Evolutionary conservation across 2,329 filamentous ascomycete genomes (phyloP).

Genomic region (Byssoonygena ceratinophila): DNA sequence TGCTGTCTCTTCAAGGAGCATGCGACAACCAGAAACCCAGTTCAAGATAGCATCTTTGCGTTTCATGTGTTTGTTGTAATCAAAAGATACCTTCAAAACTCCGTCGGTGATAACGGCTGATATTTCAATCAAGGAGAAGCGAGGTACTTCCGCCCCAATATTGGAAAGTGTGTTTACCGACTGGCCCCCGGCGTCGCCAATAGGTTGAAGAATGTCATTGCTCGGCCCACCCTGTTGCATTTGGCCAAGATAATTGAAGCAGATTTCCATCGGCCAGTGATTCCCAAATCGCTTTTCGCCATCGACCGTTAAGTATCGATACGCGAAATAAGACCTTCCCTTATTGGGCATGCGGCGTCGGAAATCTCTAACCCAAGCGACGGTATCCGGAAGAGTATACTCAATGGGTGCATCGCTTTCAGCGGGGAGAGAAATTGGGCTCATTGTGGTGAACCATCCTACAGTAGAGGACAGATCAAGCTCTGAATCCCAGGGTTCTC

Average conservation of each 20-base stretch:
- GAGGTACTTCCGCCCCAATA: slow-evolving; percentile 13
- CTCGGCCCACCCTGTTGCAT: slow-evolving; percentile 37
- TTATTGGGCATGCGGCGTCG: slow-evolving; percentile 27
- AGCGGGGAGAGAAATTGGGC: slow-evolving; percentile 31
- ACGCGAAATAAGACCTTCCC: slow-evolving; percentile 30
- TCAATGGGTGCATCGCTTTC: slow-evolving; percentile 2
- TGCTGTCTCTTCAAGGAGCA: slow-evolving; percentile 9
- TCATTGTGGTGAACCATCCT: slow-evolving; percentile 43
- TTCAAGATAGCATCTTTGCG: slow-evolving; percentile 9
- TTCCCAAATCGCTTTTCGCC: slow-evolving; percentile 24
- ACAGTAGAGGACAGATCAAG: slow-evolving; percentile 41
- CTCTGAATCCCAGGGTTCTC: slow-evolving; percentile 36
- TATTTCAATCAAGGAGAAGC: slow-evolving; percentile 15
- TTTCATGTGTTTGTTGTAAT: slow-evolving; percentile 14
- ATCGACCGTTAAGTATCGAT: slow-evolving; percentile 22
- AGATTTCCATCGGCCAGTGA: slow-evolving; percentile 36
- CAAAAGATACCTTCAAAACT: slow-evolving; percentile 12
- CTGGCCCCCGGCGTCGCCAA: slow-evolving; percentile 12
- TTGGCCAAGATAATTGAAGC: slow-evolving; percentile 35
- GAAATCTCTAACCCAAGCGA: slow-evolving; percentile 32
- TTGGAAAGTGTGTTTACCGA: slow-evolving; percentile 15
- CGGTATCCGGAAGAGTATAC: slow-evolving; percentile 23
- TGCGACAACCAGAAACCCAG: slow-evolving; percentile 11
- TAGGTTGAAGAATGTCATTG: slow-evolving; percentile 28
- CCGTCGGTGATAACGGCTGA: slow-evolving; percentile 11